Evolutionary conservation across 148 eudicot species (phyloP).

Genomic region (Vaccinium myrtillus): DNA sequence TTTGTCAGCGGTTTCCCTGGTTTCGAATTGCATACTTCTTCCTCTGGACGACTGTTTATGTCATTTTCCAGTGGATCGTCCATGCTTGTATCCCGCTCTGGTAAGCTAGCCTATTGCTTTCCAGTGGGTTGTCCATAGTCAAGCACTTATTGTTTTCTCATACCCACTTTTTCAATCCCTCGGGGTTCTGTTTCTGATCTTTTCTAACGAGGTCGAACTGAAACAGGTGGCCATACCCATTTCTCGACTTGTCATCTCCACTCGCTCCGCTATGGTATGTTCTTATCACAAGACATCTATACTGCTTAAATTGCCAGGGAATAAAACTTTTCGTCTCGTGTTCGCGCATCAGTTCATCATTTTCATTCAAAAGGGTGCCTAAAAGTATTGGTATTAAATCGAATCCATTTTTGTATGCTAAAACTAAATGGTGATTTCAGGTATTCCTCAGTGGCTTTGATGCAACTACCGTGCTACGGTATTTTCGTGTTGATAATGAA

Average conservation of each 20-base stretch:
- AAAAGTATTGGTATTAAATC: neutral
- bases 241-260: slow-evolving; percentile 81
- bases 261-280: slow-evolving; percentile 84
- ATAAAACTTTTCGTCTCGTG: neutral
- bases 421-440: slow-evolving; percentile 36
- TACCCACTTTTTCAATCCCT: too few relatives aligned
- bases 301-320: neutral
- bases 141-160: too few relatives aligned
- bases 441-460: slow-evolving; percentile 72
- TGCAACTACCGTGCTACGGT: slow-evolving; percentile 88
- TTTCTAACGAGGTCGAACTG: neutral
- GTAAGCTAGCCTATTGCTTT: slow-evolving; percentile 32
- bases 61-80: slow-evolving; percentile 75
- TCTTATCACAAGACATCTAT: neutral
- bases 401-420: neutral
- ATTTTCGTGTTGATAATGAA: slow-evolving; percentile 62
- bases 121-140: neutral
- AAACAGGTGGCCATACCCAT: slow-evolving; percentile 98
- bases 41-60: slow-evolving; percentile 71
- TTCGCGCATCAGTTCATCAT: neutral
- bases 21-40: slow-evolving; percentile 82
- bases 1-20: slow-evolving; percentile 79
- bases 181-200: neutral
- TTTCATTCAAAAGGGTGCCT: neutral
- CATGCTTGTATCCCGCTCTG: slow-evolving; percentile 75